Evolutionary conservation across 2,329 filamentous ascomycete genomes (phyloP).

Genomic region (Colletotrichum sp.): DNA sequence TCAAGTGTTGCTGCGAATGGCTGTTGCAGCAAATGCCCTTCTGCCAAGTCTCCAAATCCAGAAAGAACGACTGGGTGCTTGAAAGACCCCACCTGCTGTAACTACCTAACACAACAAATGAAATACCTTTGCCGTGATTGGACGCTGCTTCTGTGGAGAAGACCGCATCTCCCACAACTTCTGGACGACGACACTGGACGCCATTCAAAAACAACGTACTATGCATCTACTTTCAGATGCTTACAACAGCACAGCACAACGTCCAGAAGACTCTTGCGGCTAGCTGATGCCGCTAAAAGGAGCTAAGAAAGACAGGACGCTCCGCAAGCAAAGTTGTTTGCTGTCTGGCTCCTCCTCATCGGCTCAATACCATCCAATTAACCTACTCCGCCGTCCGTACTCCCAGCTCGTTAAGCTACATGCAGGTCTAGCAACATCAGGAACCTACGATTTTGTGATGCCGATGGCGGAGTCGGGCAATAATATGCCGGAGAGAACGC

Average conservation of each 20-base stretch:
- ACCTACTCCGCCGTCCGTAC: background rate
- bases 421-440: background rate
- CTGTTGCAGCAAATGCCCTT: background rate
- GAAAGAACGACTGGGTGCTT: background rate
- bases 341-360: background rate
- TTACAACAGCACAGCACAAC: background rate
- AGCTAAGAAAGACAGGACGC: background rate
- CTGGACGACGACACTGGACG: background rate
- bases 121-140: background rate
- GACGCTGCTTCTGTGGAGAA: background rate
- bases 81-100: background rate
- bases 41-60: background rate
- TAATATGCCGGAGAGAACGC: background rate
- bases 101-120: background rate
- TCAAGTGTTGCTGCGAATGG: background rate
- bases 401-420: background rate
- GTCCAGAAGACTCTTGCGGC: background rate
- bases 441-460: background rate
- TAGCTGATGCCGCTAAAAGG: background rate
- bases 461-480: background rate
- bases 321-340: background rate
- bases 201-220: background rate
- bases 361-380: background rate
- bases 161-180: background rate
- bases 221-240: background rate